Percentiles rank a stretch among this genome's conserved stretches.
phyloP scores from a whole-genome alignment of 1,139 yeast species.

The Yamadazyma buinensis region DNA sequence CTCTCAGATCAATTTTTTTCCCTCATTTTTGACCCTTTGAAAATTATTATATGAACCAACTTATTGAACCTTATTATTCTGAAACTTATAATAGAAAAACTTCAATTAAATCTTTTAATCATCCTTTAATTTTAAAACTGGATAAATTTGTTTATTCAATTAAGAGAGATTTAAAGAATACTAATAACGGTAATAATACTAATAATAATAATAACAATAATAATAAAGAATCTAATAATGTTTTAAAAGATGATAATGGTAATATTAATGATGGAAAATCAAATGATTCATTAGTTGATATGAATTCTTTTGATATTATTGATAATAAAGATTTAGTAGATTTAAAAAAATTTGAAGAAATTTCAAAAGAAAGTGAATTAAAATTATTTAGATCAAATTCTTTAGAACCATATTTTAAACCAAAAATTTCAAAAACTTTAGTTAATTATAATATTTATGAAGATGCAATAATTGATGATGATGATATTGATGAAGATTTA shows the following conservation, averaged over 20 bases:
- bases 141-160: slow-evolving; percentile 10
- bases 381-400: slow-evolving; percentile 12
- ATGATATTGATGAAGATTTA: slow-evolving; percentile 12
- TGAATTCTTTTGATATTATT: too few species aligned
- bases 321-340: too few species aligned
- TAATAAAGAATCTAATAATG: background rate
- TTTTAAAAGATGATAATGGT: background rate
- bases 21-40: too few species aligned
- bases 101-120: slow-evolving; percentile 13
- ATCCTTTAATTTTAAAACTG: slow-evolving; percentile 12
- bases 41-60: too few species aligned
- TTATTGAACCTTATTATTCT: slow-evolving; percentile 15
- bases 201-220: background rate
- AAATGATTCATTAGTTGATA: too few species aligned
- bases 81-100: slow-evolving; percentile 13
- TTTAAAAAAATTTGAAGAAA: too few species aligned
- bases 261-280: background rate
- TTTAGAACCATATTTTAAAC: slow-evolving; percentile 16
- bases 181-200: background rate
- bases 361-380: too few species aligned
- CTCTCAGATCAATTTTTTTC: too few species aligned
- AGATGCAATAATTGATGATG: slow-evolving; percentile 14
- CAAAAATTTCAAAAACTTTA: slow-evolving; percentile 8
- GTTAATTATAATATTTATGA: slow-evolving; percentile 10
- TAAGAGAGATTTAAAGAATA: slow-evolving; percentile 1